Evolutionary conservation across 139 green algal genomes (phyloP).

Genomic region (Micractinium conductrix): DNA sequence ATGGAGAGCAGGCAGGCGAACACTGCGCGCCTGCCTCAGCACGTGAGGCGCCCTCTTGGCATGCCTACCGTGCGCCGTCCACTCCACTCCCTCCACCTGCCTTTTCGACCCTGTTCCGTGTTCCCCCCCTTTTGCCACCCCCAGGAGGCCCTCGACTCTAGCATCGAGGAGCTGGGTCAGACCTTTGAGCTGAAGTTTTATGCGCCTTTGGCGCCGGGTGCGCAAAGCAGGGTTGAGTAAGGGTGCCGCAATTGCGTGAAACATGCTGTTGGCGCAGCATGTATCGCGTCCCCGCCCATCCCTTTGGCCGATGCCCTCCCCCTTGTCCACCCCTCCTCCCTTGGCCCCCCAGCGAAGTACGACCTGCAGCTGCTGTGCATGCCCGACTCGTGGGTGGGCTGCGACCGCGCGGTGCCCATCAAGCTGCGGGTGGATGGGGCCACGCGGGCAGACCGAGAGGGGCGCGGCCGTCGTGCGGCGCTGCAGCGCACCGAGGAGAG

Average conservation of each 20-base stretch:
- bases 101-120: neutral
- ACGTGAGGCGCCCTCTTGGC: too few relatives aligned
- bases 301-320: neutral
- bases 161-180: conserved; percentile 58
- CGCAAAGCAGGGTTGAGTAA: neutral
- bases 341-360: conserved; percentile 62
- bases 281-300: neutral
- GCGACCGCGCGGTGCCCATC: conserved; percentile 70
- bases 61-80: too few relatives aligned
- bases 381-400: conserved; percentile 87
- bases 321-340: neutral
- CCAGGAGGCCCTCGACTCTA: conserved; percentile 19
- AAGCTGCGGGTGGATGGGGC: conserved; percentile 26
- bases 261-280: too few relatives aligned
- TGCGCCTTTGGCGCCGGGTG: conserved; percentile 35
- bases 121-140: neutral
- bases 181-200: conserved; percentile 77
- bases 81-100: neutral
- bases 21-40: neutral
- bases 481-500: conserved; percentile 38
- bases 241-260: neutral
- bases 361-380: conserved; percentile 76
- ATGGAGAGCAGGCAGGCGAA: neutral
- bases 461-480: conserved; percentile 29
- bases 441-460: conserved; percentile 54